phyloP scores from a whole-genome alignment of 768 basidiomycete species.

The Trametes cinnabarina region DNA sequence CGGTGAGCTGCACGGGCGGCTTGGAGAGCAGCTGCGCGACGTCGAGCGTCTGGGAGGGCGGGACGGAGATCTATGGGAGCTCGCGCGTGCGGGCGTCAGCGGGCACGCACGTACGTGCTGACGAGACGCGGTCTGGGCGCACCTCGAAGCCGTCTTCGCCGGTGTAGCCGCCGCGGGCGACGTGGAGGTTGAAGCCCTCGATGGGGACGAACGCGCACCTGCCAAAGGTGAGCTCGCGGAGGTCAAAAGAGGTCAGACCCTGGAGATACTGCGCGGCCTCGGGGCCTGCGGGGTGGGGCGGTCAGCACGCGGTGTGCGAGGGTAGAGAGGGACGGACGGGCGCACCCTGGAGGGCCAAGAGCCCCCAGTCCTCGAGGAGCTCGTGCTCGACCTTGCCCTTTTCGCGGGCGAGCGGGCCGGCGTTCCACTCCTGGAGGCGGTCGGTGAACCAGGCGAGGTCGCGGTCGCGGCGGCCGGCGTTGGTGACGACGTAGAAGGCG shows the following conservation, averaged over 20 bases:
- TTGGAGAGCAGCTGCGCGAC: constrained; percentile 64
- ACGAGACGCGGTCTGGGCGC: neutral
- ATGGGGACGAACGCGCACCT: constrained; percentile 78
- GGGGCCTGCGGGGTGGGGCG: constrained; percentile 52
- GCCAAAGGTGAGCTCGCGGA: constrained; percentile 77
- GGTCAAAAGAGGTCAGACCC: constrained; percentile 68
- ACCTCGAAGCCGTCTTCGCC: constrained; percentile 99
- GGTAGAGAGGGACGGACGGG: neutral
- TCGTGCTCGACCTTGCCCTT: constrained; percentile 75
- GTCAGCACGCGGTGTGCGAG: neutral
- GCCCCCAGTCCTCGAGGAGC: constrained; percentile 78
- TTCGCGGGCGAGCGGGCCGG: constrained; percentile 42
- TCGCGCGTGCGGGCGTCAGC: too few species aligned
- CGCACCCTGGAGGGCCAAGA: constrained; percentile 88
- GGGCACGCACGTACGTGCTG: neutral
- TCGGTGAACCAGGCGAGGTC: constrained; percentile 77
- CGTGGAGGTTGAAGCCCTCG: constrained; percentile 76
- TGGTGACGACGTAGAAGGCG: constrained; percentile 94
- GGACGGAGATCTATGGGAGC: constrained; percentile 87
- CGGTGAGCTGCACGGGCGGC: constrained; percentile 75
- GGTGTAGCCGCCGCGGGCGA: constrained; percentile 94
- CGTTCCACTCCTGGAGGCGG: constrained; percentile 79
- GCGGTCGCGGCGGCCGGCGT: constrained; percentile 81
- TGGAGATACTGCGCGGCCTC: constrained; percentile 80
- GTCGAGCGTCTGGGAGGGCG: constrained; percentile 69